Evolutionary conservation across 495 filamentous ascomycete genomes (phyloP), one percentile per base, ranked within the genome.

Genomic region (Hypoxylon crocopeplum): DNA sequence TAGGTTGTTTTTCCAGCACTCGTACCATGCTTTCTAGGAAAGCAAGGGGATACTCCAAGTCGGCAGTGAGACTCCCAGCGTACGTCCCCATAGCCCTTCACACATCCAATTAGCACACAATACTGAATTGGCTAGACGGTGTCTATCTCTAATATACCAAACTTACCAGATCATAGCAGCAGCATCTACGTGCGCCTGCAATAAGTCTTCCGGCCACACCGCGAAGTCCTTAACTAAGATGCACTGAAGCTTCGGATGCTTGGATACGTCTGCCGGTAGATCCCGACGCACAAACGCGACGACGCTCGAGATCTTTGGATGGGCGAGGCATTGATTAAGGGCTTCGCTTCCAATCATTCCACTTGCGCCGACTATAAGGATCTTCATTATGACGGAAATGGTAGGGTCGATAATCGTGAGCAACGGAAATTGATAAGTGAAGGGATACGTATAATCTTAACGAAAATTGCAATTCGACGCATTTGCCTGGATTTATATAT

Each of bases 111-210:
- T 8, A 27, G 24, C 24, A 27, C 3, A 8, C 4, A 8, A 8
- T 27, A 8, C 4, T 27, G 24, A 4, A 8, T 27, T 8, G 8
- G 24, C 24, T 27, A 4, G 24, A 8, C 4, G 8, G 3, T 27
- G 8, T 27, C 8, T 27, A 27, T 27, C 24, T 3, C 24, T 8
- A n/a, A n/a, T n/a, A 8, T 8, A 33, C 16, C 10, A 5, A 19
- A 40, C 58, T 2, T 64, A 67, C 67, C 67, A 69, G 10, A 69
- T 63, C 54, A 61, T 66, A 16, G 22, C 59, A 8, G 48, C 59
- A 16, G 67, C 67, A 13, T 62, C 59, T 17, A 61, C 52, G 32
- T 66, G 49, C 21, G 37, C 32, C 13, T 54, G 12, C 6, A 69
- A 40, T 1, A 64, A 41, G 17, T 62, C 62, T 38, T 56, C 46